Evolutionary conservation across 2,329 filamentous ascomycete genomes (phyloP), one percentile per base, ranked within the genome.

Genomic region (Monilinia fructigena): DNA sequence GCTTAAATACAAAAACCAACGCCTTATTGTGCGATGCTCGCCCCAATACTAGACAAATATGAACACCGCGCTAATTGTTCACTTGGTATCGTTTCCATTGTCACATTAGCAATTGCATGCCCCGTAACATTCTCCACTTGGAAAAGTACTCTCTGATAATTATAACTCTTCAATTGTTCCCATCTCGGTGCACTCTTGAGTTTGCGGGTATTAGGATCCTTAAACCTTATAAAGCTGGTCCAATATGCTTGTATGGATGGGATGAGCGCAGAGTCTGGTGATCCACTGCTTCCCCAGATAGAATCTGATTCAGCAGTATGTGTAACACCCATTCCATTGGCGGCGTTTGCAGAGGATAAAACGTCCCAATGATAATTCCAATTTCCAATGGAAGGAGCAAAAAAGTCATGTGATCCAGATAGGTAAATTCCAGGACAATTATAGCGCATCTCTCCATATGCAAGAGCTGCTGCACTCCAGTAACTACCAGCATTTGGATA

Each of bases 281-380:
- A 1, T 26, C 52, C 28, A 18, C 59, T 53, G n/a, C 6, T 26
- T 4, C 89, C 89, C 78, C 85, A 91, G 64, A 93, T 85, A 0
- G 88, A 87, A 65, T 84, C 82, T 0, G 87, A 69, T 75, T 93
- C 89, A 14, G 86, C 81, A 0, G 86, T 89, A 72, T 93, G 89
- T 16, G 84, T 82, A 0, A 89, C 87, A 0, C 89, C 89, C 1
- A 81, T 74, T 1, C 89, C 89, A 1, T 77, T 72, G 0, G 79
- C 79, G 35, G 84, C 77, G 56, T 85, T 78, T 0, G 73, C 71
- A 0, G 84, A 82, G 69, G 92, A 89, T 55, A 84, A 78, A 4
- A 92, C 89, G 62, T 87, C 48, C 61, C 66, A 68, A 31, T 84
- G 85, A 75, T 93, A 93, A 73, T 86, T 88, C 83, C 85, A 93